Conservation (phyloP, 495 filamentous ascomycete genomes). For the Penicillium subrubescens region DNA sequence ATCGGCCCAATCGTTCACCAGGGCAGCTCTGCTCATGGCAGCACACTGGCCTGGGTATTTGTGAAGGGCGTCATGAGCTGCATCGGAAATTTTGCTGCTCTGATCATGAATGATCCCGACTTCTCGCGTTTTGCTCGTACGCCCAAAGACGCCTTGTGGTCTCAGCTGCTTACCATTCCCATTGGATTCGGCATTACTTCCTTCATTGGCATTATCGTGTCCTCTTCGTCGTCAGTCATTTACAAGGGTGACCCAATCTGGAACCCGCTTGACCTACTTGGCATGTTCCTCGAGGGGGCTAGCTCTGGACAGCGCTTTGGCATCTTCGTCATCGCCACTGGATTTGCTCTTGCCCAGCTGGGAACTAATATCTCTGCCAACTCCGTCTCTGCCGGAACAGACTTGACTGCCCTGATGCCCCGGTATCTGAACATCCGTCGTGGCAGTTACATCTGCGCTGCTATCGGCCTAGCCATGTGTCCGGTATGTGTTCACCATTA, state of each 20-base stretch:
- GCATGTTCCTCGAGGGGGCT: constrained; percentile 71
- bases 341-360: constrained; percentile 84
- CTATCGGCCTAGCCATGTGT: constrained; percentile 83
- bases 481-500: constrained; percentile 48
- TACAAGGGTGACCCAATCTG: constrained; percentile 75
- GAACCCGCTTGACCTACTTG: constrained; percentile 81
- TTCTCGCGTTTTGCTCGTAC: constrained; percentile 84
- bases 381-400: constrained; percentile 84
- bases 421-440: constrained; percentile 87
- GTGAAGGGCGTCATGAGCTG: constrained; percentile 83
- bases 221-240: constrained; percentile 80
- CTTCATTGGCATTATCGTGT: constrained; percentile 92
- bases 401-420: constrained; percentile 88
- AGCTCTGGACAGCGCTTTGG: constrained; percentile 78
- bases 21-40: constrained; percentile 62
- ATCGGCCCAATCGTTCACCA: constrained; percentile 85
- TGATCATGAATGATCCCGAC: constrained; percentile 80
- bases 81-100: constrained; percentile 90
- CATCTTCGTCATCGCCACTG: constrained; percentile 82
- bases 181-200: constrained; percentile 85
- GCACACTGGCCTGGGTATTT: constrained; percentile 75
- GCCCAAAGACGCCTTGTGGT: constrained; percentile 83
- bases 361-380: constrained; percentile 96
- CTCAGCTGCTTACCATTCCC: constrained; percentile 86
- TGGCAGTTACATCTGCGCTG: constrained; percentile 86